Evolutionary conservation across 345 rosid genomes (phyloP).

Genomic region (Eutrema heterophyllum): DNA sequence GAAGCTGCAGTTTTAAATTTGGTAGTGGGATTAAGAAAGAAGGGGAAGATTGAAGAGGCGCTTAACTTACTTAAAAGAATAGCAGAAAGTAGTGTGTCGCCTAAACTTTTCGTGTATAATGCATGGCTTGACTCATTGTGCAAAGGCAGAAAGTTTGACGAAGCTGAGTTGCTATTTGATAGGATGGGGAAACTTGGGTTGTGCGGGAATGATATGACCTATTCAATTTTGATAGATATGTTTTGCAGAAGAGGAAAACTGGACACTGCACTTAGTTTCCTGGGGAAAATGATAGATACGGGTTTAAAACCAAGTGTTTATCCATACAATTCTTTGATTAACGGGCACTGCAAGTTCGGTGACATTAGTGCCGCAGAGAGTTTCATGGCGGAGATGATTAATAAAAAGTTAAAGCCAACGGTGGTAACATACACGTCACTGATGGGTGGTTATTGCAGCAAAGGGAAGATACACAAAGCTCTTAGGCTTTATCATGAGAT

Average conservation of each 20-base stretch:
- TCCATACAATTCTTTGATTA: slow-evolving; percentile 80
- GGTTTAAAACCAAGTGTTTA: slow-evolving; percentile 53
- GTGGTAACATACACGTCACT: slow-evolving; percentile 72
- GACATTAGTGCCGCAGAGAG: slow-evolving; percentile 50
- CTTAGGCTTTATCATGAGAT: slow-evolving; percentile 76
- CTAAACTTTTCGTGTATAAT: slow-evolving; percentile 71
- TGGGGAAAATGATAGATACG: slow-evolving; percentile 46
- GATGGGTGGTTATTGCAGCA: slow-evolving; percentile 70
- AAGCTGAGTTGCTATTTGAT: slow-evolving; percentile 62
- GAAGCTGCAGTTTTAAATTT: slow-evolving; percentile 64
- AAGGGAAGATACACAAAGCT: slow-evolving; percentile 53
- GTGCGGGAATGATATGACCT: slow-evolving; percentile 57
- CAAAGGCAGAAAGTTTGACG: slow-evolving; percentile 48
- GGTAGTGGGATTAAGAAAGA: slow-evolving; percentile 70
- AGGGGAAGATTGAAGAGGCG: slow-evolving; percentile 51
- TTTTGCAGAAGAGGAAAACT: slow-evolving; percentile 71
- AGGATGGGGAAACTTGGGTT: slow-evolving; percentile 48
- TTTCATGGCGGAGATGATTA: slow-evolving; percentile 52
- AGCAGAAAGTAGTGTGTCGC: slow-evolving; percentile 40
- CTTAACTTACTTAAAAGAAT: slow-evolving; percentile 51
- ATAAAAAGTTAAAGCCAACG: slow-evolving; percentile 55
- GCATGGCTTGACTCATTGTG: slow-evolving; percentile 70
- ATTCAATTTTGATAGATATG: slow-evolving; percentile 68
- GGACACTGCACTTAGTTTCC: slow-evolving; percentile 48
- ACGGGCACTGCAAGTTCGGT: slow-evolving; percentile 70